Evolutionary conservation across 345 rosid genomes (phyloP).

Genomic region (Populus alba): DNA sequence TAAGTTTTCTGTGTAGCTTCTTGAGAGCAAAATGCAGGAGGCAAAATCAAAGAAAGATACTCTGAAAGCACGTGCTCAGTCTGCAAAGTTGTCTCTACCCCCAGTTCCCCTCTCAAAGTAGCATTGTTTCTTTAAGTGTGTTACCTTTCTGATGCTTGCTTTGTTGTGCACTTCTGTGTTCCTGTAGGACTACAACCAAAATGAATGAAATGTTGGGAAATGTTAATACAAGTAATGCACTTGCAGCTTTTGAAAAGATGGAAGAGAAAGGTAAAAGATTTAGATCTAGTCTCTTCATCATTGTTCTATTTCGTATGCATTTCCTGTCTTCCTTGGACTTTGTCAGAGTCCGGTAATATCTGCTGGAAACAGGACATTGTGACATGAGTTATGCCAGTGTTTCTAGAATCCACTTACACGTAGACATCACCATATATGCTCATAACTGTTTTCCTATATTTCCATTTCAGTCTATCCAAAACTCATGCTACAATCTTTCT

Average conservation of each 20-base stretch:
- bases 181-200: constrained; percentile 65
- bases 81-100: constrained; percentile 58
- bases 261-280: constrained; percentile 69
- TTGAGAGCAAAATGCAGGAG: constrained; percentile 99
- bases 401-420: neutral
- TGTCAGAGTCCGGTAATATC: neutral
- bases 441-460: neutral
- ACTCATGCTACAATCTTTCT: neutral
- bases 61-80: constrained; percentile 85
- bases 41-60: constrained; percentile 98
- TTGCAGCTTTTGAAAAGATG: constrained; percentile 79
- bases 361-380: neutral
- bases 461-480: neutral
- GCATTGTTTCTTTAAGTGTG: neutral
- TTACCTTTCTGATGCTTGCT: constrained; percentile 1
- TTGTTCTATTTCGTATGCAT: neutral
- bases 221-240: constrained; percentile 72
- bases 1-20: constrained; percentile 48
- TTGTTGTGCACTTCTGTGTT: constrained; percentile 7
- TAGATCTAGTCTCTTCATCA: neutral
- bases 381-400: neutral
- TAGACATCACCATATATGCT: neutral
- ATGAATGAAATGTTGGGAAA: constrained; percentile 79
- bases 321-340: neutral
- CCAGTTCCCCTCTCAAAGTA: constrained; percentile 13